These are phyloP conservation scores for Debaryomycetaceae sp. DNA, from an alignment of 1,139 yeast genomes.

Conservation along the genomic window DNA sequence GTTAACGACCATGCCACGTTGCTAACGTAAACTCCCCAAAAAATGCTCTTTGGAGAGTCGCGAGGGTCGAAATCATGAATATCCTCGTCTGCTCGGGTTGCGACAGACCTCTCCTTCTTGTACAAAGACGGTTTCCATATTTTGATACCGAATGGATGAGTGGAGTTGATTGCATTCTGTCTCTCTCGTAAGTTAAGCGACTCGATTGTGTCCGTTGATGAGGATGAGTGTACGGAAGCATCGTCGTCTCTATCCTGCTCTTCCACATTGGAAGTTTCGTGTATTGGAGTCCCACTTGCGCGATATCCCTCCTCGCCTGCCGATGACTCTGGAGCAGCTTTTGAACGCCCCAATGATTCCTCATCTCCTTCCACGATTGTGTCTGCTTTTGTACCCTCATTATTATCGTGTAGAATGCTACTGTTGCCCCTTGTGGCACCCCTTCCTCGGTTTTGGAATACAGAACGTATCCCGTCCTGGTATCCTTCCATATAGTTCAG, in stretches of 20 bases:
- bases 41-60: constrained; percentile 45
- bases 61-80: constrained; percentile 73
- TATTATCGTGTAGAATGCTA: constrained; percentile 4
- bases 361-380: neutral
- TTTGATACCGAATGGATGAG: constrained; percentile 97
- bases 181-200: constrained; percentile 88
- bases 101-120: constrained; percentile 89
- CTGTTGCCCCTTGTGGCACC: constrained; percentile 4
- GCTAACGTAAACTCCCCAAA: constrained; percentile 65
- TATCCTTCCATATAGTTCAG: constrained; percentile 66
- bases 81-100: constrained; percentile 88
- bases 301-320: neutral
- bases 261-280: neutral
- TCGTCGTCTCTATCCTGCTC: constrained; percentile 24
- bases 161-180: constrained; percentile 92
- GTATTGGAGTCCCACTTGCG: neutral
- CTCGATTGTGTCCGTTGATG: constrained; percentile 61
- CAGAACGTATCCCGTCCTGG: constrained; percentile 59
- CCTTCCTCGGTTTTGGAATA: constrained; percentile 22
- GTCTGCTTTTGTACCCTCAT: neutral
- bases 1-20: constrained; percentile 74
- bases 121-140: constrained; percentile 98
- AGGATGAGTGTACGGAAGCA: constrained; percentile 28
- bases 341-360: neutral
- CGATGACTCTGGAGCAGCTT: neutral